Evolutionary conservation across 352 stramenopile genomes (phyloP).

Genomic region (Globisporangium canariense): DNA sequence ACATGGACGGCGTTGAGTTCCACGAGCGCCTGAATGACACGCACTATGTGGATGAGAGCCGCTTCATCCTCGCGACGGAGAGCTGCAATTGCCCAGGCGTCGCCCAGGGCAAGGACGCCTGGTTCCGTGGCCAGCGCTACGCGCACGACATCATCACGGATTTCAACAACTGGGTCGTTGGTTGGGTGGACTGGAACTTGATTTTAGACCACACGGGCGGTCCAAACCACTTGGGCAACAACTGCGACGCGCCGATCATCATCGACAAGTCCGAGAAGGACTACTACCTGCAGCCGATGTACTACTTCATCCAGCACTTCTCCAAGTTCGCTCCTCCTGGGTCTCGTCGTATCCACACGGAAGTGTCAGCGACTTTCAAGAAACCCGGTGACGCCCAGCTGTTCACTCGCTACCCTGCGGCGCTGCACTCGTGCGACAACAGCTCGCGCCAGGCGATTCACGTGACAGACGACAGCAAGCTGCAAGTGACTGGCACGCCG

Average conservation of each 20-base stretch:
- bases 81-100: constrained; percentile 77
- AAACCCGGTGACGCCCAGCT: constrained; percentile 62
- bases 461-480: constrained; percentile 63
- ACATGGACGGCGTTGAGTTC: constrained; percentile 71
- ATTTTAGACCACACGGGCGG: constrained; percentile 84
- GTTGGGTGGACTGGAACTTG: constrained; percentile 94
- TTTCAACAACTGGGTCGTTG: constrained; percentile 83
- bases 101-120: constrained; percentile 51
- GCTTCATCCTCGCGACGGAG: constrained; percentile 70
- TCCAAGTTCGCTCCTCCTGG: constrained; percentile 83
- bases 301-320: constrained; percentile 91
- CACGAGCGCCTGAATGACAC: constrained; percentile 74
- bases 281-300: constrained; percentile 86
- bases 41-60: constrained; percentile 53
- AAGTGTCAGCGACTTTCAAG: constrained; percentile 43
- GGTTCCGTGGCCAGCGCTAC: constrained; percentile 86
- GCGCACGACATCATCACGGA: constrained; percentile 90
- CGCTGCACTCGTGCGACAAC: constrained; percentile 55
- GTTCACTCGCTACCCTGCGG: constrained; percentile 55
- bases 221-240: constrained; percentile 86
- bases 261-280: constrained; percentile 55
- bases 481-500: constrained; percentile 55
- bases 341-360: constrained; percentile 60
- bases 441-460: constrained; percentile 60
- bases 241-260: constrained; percentile 79